A percentile compares a stretch with the other conserved stretches of the same genome.
Conservation (phyloP, 2,329 filamentous ascomycete species). For the Fusarium sp. region DNA sequence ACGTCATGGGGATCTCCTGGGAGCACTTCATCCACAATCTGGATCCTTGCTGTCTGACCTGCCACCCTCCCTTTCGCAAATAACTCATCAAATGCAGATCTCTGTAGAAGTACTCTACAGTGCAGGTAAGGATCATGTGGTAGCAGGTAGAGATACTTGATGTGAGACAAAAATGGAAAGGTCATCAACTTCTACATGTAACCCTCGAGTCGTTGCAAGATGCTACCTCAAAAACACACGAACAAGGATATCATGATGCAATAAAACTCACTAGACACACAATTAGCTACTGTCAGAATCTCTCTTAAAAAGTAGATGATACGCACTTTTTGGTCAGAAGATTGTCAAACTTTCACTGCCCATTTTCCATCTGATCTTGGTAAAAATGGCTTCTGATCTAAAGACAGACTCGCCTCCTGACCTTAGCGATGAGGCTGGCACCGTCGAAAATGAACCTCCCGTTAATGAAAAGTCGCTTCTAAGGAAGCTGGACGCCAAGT, state of each 20-base stretch:
- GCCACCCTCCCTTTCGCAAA: neutral
- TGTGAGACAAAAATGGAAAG: neutral
- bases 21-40: neutral
- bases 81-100: neutral
- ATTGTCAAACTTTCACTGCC: neutral
- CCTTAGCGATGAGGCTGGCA: conserved; percentile 35
- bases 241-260: conserved; percentile 30
- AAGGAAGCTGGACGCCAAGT: conserved; percentile 65
- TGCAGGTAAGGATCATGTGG: accelerated
- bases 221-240: conserved; percentile 4
- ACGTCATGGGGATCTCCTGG: neutral
- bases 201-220: neutral
- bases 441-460: conserved; percentile 3
- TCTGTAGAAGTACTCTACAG: neutral
- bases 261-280: conserved; percentile 3
- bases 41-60: neutral
- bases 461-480: conserved; percentile 70
- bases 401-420: conserved; percentile 27
- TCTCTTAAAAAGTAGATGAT: neutral
- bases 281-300: neutral
- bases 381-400: neutral
- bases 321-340: accelerated
- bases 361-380: too few species aligned
- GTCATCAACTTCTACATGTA: neutral
- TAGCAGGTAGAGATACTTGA: neutral